Evolutionary conservation across 306 rosid genomes (phyloP), one percentile per base, ranked within the genome.

Genomic region (Ormosia semicastrata): DNA sequence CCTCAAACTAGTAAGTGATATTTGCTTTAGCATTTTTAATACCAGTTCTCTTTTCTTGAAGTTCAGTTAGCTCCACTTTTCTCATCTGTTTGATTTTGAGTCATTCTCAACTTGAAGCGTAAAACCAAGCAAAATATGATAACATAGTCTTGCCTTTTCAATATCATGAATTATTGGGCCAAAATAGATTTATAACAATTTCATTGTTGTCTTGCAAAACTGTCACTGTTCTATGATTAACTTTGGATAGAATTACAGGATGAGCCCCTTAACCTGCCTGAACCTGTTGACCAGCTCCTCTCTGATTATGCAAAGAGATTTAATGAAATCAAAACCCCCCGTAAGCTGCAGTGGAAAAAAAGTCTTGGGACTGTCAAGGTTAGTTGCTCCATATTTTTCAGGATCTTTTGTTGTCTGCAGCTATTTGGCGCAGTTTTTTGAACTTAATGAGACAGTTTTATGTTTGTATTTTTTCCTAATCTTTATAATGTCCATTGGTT

Each of bases 291-390:
- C 36, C 86, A 85, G 70, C 95, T 95, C 30, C 94, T 95, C 10
- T 87, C 93, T 29, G 97, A 93, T 84, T 95, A 93, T 86, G 93
- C 98, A 1, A 91, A 88, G 87, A 90, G 98, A 86, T 95, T 95
- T 86, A 63, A 89, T 89, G 99, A 95, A 89, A 89, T 93, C 73
- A 95, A 93, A 92, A 95, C 94, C 73, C 99, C 99, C 8, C 98
- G 99, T 63, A 95, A 95, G 88, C 91, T 95, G 57, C 87, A 84
- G 77, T 95, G 99, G 99, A 93, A 91, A 89, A 90, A 83, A 87
- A 93, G 94, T 84, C 98, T 95, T 29, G 99, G 98, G 34, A 89
- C 94, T n/a, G 93, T 95, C 75, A 95, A 95, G 97, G 99, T 91
- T 80, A 34, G 91, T 73, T 67, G 52, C 63, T 85, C 70, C 14